Evolutionary conservation across 306 rosid genomes (phyloP), one percentile per base, ranked within the genome.

Genomic region (Casuarina equisetifolia): DNA sequence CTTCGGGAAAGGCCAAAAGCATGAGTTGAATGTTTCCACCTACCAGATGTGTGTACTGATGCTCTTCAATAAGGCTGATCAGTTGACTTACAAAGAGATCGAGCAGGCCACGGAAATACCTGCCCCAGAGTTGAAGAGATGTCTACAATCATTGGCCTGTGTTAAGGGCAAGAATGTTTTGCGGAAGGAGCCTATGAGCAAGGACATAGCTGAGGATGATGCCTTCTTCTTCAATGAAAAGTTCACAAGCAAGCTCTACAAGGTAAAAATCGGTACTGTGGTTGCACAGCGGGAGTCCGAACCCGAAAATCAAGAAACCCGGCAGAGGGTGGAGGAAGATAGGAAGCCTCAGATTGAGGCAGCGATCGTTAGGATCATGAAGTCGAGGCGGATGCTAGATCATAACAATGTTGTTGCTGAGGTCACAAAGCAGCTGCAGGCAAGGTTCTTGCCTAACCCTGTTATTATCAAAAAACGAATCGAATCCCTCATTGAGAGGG

Each of bases 321-420:
- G 90, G 44, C 90, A 87, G 59, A 84, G 88, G 80, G 88, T 87
- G 53, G 88, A 87, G 69, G 90, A 87, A 80, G 90, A 87, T 55
- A 68, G 90, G 67, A 87, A 87, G 78, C 90, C 90, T 5, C 90
- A 87, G 86, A 84, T 87, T 45, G 90, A 87, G 78, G 90, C 88
- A 43, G 86, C 90, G 38, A 84, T 87, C 55, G 90, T 87, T 76
- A 84, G 90, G 83, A 85, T 87, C 62, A 87, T 87, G 90, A 87
- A 87, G 79, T 78, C 88, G 10, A 82, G 86, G 74, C 72, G 83
- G 61, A 69, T 67, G n/a, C 83, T 87, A 36, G 90, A 87, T 44
- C 90, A 87, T 78, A 87, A 87, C 46, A 87, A 84, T 25, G 66
- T 87, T 43, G 72, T 87, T n/a, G 81, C 90, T 16, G 88, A 87